Evolutionary conservation across 164 flowering plant species (phyloP), one percentile per base, ranked within the genome.

Genomic region (Vitis rotundifolia): DNA sequence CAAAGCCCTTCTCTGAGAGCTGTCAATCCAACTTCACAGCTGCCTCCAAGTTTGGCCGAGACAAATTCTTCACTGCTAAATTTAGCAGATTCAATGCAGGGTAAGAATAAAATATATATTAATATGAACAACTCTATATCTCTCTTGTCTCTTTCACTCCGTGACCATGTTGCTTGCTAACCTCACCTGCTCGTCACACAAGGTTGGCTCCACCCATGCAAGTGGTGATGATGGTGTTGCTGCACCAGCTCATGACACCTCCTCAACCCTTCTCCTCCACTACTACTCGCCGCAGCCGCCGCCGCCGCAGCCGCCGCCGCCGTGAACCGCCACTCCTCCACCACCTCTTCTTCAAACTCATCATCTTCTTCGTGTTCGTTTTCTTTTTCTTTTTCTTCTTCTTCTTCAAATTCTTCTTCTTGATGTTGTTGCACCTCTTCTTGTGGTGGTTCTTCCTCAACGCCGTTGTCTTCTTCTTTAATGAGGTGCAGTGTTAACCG

Each of bases 401-500:
- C 64, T 11, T 72, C 64, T 53, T 74, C 71, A 5, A 15, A 9
- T 64, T 72, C 64, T 7, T 58, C 67, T 55, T 75, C 71, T 5
- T 37, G 53, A 6, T 18, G 56, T 31, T 31, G 12, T 51, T 66
- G 69, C 2, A 66, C 67, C 9, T 62, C 68, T 18, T 68, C 71
- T 7, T 62, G 73, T 13, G 71, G 68, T 2, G 52, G 64, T 1
- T 76, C 79, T 54, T 63, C 77, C 8, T 29, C 48, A 22, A 0
- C 11, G 12, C 4, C 50, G 2, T 26, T n/a, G 4, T 58, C 63
- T 1, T 76, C 79, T 1, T 77, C 73, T n/a, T n/a, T 26, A 12
- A 88, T 50, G 5, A 89, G 76, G 9, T 81, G 79, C 78, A 89
- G 71, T 70, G 75, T 81, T 68, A 89, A 63, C 69, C 91, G 82